Evolutionary conservation across 116 monocot genomes (phyloP), one percentile per base, ranked within the genome.

Genomic region (Papilionanthe hybrid): DNA sequence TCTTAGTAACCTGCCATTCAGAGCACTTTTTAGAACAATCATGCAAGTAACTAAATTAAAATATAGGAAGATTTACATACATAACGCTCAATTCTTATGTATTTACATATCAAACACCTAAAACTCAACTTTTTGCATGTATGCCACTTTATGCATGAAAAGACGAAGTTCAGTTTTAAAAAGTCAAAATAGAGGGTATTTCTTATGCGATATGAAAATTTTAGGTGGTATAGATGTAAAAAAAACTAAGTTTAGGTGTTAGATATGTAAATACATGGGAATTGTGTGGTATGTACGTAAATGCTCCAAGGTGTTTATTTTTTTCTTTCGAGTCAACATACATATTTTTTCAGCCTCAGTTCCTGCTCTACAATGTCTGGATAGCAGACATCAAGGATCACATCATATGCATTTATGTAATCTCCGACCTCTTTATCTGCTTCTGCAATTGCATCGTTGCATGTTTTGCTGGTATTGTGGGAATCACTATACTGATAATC

Each of bases 331-430:
- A 79, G 42, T n/a, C 7, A 80, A 27, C 9, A 78, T 91, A 92
- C 97, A 78, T 82, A 87, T 94, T 92, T 91, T 58, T 83, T 79
- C 55, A 98, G 78, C 78, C 98, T 84, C 78, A 98, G 79, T 50
- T 98, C 98, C 78, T 94, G 98, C 75, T 92, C 83, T 25, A 94
- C 98, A 42, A 98, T 88, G 17, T 88, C 78, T 5, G 98, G 98
- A 77, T 98, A 98, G 82, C 98, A 98, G 22, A 94, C 92, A 86
- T 98, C 98, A 55, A 98, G 78, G 69, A 98, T 90, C 42, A 98
- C 93, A 79, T 98, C 98, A 58, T 98, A 98, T 9, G 72, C 65
- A 69, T 98, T 91, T 53, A 98, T 86, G 82, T 98, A 98, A 73
- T 93, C 81, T 3, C 98, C 92, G 30, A 98, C 93, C n/a, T 89